Conservation (phyloP, 2,329 filamentous ascomycete genomes). For the Fusarium coffeatum region DNA sequence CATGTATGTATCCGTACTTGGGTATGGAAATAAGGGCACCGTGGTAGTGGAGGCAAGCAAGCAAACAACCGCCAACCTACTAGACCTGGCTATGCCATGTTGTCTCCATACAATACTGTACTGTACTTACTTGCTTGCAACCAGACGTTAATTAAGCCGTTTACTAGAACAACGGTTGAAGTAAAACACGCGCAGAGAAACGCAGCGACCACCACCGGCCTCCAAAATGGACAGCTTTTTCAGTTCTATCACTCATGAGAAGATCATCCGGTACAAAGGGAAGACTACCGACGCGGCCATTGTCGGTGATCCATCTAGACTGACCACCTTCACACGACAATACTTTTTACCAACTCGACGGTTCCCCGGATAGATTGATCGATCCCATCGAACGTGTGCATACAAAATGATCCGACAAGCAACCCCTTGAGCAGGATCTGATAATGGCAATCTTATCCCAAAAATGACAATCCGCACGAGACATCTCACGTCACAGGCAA, state of each 20-base stretch:
- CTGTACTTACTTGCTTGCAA: background rate
- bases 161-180: background rate
- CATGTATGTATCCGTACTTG: background rate
- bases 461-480: conserved; percentile 2
- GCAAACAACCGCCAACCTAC: background rate
- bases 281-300: conserved; percentile 29
- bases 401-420: background rate
- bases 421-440: background rate
- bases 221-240: conserved; percentile 22
- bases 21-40: background rate
- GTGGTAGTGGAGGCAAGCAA: background rate
- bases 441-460: background rate
- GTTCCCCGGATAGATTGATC: background rate
- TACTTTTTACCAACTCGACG: conserved; percentile 13
- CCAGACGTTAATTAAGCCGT: conserved; percentile 29
- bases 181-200: conserved; percentile 12
- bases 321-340: conserved; percentile 20
- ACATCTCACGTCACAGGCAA: conserved; percentile 11
- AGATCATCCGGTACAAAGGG: conserved; percentile 36
- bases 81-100: background rate
- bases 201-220: conserved; percentile 12
- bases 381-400: background rate
- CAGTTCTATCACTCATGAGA: conserved; percentile 30
- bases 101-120: background rate
- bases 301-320: conserved; percentile 27